Conservation (phyloP, 768 basidiomycete species). For the Arthromyces matolae region DNA sequence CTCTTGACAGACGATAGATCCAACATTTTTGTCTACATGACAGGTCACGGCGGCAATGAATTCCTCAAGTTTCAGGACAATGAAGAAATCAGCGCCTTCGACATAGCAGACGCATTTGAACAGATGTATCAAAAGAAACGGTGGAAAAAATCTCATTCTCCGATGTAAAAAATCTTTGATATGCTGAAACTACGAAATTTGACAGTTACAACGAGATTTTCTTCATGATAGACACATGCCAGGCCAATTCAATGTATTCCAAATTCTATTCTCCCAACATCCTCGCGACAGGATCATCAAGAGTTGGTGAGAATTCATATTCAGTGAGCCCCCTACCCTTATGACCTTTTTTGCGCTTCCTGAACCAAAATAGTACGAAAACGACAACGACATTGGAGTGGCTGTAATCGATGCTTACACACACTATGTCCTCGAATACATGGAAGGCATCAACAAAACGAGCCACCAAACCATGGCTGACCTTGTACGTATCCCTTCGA, state of each 20-base stretch:
- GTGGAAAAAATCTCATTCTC: no score
- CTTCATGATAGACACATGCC: constrained; percentile 98
- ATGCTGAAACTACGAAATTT: no score
- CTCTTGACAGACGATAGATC: constrained; percentile 86
- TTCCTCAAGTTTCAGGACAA: constrained; percentile 99
- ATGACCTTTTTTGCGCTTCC: not conserved
- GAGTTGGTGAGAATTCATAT: constrained; percentile 86
- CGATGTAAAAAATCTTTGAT: no score
- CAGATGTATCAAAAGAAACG: constrained; percentile 98
- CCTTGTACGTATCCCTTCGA: constrained; percentile 52
- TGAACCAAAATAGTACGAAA: constrained; percentile 62
- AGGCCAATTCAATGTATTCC: constrained; percentile 93
- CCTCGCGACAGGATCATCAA: constrained; percentile 84
- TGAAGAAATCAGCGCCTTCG: constrained; percentile 95
- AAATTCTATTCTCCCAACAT: constrained; percentile 93
- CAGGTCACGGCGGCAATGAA: constrained; percentile 96
- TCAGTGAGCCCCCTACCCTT: constrained; percentile 54
- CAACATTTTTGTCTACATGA: constrained; percentile 97
- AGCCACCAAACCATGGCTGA: constrained; percentile 76
- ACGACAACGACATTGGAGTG: constrained; percentile 92
- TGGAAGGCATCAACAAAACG: constrained; percentile 93
- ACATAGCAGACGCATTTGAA: constrained; percentile 96
- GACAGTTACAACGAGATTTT: constrained; percentile 91
- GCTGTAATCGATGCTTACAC: constrained; percentile 95
- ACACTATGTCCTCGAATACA: constrained; percentile 84